Conservation (phyloP, 2,329 filamentous ascomycete genomes). For the Alternaria panax region DNA sequence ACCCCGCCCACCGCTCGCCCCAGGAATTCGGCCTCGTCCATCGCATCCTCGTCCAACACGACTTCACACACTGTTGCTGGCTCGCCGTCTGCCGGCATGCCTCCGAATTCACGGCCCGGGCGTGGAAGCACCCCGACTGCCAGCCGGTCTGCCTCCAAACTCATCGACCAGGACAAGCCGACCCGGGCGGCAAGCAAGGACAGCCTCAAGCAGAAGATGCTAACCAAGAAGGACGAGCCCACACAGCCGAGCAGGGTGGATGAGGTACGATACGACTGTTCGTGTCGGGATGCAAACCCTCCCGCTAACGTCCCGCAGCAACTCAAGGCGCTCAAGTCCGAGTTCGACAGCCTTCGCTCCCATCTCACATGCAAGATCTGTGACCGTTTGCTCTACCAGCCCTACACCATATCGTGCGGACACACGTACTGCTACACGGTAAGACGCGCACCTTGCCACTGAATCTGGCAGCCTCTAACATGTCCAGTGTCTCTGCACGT, state of each 20-base stretch:
- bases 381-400: constrained; percentile 72
- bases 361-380: constrained; percentile 74
- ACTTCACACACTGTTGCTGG: constrained; percentile 30
- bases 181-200: constrained; percentile 46
- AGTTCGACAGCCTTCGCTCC: constrained; percentile 67
- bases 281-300: not conserved
- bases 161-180: constrained; percentile 39
- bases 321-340: constrained; percentile 52
- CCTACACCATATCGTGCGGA: constrained; percentile 71
- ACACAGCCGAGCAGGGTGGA: constrained; percentile 45
- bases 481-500: constrained; percentile 63
- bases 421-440: constrained; percentile 77
- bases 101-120: constrained; percentile 34
- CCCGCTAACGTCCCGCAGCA: constrained; percentile 46
- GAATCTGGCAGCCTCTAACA: constrained; percentile 27
- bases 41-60: constrained; percentile 36
- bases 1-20: constrained; percentile 43
- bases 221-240: constrained; percentile 43
- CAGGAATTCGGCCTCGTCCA: constrained; percentile 39
- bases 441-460: constrained; percentile 37
- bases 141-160: constrained; percentile 40
- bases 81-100: constrained; percentile 34
- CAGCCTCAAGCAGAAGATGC: constrained; percentile 50
- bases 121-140: constrained; percentile 39
- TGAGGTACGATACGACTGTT: constrained; percentile 34